Conservation (phyloP, 192 early-diverging fungal genomes). For the Pilaira anomala region DNA sequence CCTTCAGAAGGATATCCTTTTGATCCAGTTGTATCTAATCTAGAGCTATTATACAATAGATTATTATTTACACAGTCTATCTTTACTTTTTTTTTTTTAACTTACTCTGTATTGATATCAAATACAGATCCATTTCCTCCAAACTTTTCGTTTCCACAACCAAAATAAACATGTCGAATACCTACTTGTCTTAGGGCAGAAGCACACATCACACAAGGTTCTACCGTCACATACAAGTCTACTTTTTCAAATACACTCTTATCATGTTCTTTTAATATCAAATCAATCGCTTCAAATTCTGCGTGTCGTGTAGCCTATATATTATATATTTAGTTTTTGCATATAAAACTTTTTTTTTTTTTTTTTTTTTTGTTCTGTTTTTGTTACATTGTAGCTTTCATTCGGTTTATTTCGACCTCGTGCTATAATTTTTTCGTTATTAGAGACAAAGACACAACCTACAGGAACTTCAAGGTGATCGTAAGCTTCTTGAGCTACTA, state of each 20-base stretch:
- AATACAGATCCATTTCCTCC: conserved; percentile 95
- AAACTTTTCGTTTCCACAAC: conserved; percentile 92
- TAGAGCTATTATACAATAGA: background rate
- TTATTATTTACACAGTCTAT: background rate
- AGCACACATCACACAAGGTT: conserved; percentile 98
- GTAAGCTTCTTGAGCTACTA: conserved; percentile 79
- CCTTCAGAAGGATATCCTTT: conserved; percentile 56
- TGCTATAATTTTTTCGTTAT: conserved; percentile 63
- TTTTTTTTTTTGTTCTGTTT: background rate
- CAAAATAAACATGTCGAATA: conserved; percentile 86
- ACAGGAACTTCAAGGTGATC: conserved; percentile 87
- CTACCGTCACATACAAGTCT: conserved; percentile 93
- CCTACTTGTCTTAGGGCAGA: conserved; percentile 81
- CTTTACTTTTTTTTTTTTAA: background rate
- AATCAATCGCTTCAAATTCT: conserved; percentile 90
- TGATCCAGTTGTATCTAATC: conserved; percentile 26
- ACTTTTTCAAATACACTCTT: conserved; percentile 40
- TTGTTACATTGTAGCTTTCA: conserved; percentile 74
- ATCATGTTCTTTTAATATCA: conserved; percentile 49
- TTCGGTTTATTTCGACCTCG: conserved; percentile 88
- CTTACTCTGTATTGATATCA: conserved; percentile 69
- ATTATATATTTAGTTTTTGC: background rate
- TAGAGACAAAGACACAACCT: conserved; percentile 88
- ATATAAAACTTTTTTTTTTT: background rate
- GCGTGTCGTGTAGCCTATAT: conserved; percentile 87